Evolutionary conservation across 2,329 filamentous ascomycete species (phyloP), one percentile per base, ranked within the genome.

Genomic region (Didymella pinodella): DNA sequence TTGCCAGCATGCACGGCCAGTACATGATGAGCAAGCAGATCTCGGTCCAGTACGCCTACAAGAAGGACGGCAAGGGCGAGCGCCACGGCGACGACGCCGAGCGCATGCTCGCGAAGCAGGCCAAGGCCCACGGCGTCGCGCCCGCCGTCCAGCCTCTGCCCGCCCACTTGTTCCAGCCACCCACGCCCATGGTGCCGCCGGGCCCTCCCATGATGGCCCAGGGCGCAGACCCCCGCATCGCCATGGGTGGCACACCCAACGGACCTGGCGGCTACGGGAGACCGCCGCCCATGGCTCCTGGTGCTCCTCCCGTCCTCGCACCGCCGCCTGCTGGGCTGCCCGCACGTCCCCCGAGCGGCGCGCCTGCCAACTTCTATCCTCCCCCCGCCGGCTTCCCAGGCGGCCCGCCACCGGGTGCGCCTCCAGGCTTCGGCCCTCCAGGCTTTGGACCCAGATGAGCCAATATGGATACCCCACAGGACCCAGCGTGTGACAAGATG

Each of bases 51-150:
- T 99, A 98, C 78, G 95, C 95, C 38, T 98, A 97, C 85, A 99
- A 99, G 84, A 98, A 98, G 80, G 95, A 99, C 73, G 95, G 95
- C 67, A 97, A 97, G 81, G 94, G 94, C 69, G 94, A 98, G 80
- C 85, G 95, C 58, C 95, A 99, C 75, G 95, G 95, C 70, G 95
- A 99, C 76, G 86, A 93, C 69, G 95, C 95, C 29, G 95, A 99
- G 80, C 85, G 95, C 72, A 90, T 92, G 82, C 86, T 99, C 46
- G 95, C 95, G 29, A 89, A 90, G 28, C 91, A 97, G 79, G 95
- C 93, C 57, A 94, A 94, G 80, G 94, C 93, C 75, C 92, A 97
- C 77, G 97, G 97, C 71, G 91, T 99, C 61, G 87, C 92, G 51
- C 90, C 93, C 34, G 90, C 93, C 65, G 85, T 88, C 2, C 90